These are phyloP conservation scores for Mortierella sp. DNA, from an alignment of 371 early-diverging fungal species.

Conservation along the genomic window DNA sequence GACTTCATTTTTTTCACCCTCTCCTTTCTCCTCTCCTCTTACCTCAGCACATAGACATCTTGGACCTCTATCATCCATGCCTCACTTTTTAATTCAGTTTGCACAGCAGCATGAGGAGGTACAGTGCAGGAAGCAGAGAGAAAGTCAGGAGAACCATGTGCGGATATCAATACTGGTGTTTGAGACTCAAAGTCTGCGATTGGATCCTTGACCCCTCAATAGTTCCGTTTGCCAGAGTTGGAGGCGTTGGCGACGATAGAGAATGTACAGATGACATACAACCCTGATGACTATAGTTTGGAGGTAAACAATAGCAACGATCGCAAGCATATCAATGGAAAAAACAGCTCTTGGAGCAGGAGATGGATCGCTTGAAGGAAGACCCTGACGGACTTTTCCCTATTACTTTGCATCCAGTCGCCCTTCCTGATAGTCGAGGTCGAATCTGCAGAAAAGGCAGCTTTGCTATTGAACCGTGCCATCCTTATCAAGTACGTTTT, in stretches of 20 bases:
- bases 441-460: conserved; percentile 76
- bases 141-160: too few relatives aligned
- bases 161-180: too few relatives aligned
- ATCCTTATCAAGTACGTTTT: conserved; percentile 81
- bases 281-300: conserved; percentile 61
- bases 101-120: conserved; percentile 53
- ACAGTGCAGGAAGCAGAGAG: not conserved
- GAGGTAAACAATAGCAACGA: conserved; percentile 54
- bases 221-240: conserved; percentile 85
- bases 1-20: too few relatives aligned
- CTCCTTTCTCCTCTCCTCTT: too few relatives aligned
- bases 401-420: conserved; percentile 56
- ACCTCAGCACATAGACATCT: too few relatives aligned
- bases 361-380: too few relatives aligned
- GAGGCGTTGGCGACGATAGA: conserved; percentile 82
- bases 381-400: not conserved
- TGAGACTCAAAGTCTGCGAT: too few relatives aligned
- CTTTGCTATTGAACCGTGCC: conserved; percentile 80
- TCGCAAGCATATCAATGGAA: not conserved
- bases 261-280: conserved; percentile 68
- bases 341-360: not conserved
- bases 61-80: conserved; percentile 16
- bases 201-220: conserved; percentile 23
- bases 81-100: conserved; percentile 56
- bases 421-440: conserved; percentile 85